Conservation (phyloP, 1,284 basidiomycete genomes). For the Schizophyllum amplum region DNA sequence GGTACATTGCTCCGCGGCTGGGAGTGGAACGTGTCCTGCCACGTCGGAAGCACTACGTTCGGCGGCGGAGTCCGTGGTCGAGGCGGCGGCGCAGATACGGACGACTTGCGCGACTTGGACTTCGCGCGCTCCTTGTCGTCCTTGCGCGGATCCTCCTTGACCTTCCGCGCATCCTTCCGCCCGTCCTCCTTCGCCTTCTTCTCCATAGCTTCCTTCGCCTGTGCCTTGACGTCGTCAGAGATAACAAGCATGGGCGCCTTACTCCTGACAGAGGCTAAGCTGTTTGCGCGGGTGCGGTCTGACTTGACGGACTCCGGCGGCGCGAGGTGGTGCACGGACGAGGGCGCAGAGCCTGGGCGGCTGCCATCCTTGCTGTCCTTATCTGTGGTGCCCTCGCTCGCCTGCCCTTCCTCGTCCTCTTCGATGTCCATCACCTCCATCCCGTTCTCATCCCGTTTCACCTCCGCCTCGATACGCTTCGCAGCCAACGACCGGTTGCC, state of each 20-base stretch:
- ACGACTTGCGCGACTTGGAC: conserved; percentile 9
- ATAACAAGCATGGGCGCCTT: conserved; percentile 29
- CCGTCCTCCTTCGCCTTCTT: conserved; percentile 10
- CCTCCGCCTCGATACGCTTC: conserved; percentile 24
- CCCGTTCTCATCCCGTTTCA: conserved; percentile 33
- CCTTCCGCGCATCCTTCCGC: conserved; percentile 10
- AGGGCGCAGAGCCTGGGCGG: conserved; percentile 8
- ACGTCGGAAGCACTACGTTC: conserved; percentile 86
- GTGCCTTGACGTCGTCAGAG: conserved; percentile 33
- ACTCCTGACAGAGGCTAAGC: neutral
- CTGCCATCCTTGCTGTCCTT: neutral
- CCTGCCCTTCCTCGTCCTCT: conserved; percentile 18
- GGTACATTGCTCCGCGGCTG: conserved; percentile 64
- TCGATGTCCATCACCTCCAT: conserved; percentile 71
- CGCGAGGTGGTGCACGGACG: conserved; percentile 8
- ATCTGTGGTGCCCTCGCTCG: neutral
- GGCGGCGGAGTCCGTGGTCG: conserved; percentile 36
- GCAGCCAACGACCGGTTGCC: conserved; percentile 29
- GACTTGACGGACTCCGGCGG: too few relatives aligned
- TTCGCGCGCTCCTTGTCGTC: conserved; percentile 4
- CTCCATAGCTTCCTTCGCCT: conserved; percentile 15
- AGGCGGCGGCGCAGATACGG: conserved; percentile 11
- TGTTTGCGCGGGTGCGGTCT: conserved; percentile 15
- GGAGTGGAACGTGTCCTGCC: conserved; percentile 78
- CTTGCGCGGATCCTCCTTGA: conserved; percentile 11